Evolutionary conservation across 805 yeast genomes (phyloP), one percentile per base, ranked within the genome.

Genomic region (Candida michaelii): DNA sequence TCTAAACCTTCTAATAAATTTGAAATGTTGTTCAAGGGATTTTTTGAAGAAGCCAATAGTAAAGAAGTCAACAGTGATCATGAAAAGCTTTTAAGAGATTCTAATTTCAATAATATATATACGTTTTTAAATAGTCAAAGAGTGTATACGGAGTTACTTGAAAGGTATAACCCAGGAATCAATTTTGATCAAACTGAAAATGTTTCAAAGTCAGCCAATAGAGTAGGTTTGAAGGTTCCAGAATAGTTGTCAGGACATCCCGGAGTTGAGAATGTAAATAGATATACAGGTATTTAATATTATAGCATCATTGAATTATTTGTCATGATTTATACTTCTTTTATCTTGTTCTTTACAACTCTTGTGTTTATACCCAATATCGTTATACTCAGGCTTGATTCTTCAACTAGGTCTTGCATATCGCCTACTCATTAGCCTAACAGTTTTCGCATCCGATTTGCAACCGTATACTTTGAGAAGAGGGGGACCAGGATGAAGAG

Each of bases 91-190:
- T 37, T 47, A 8, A 46, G 46, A 27, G 18, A 27, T 5, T 39
- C 35, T n/a, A 48, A 82, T 53, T 62, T 83, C 36, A 51, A 59
- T n/a, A 89, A 86, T 55, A 73, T 85, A 11, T 66, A 77, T 4
- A 66, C 73, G 8, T 91, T 79, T 57, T 65, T 91, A 40, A 70
- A 73, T 39, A 79, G 83, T 48, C 97, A 91, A 62, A 72, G 93
- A 49, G 79, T 73, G 10, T 91, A 89, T 64, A 80, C 79, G 46
- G 90, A 83, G 50, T 71, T 91, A 36, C 69, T 90, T 33, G 93
- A 85, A 51, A 75, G 95, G 51, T 93, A 91, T 63, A 88, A 90
- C 55, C 91, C 95, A 3, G 93, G 96, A 2, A 70, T 84, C 47
- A 79, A 79, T 18, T 78, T 85, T 80, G 76, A 81, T 18, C 95